These are phyloP conservation scores for Yamadazyma oceani DNA, from an alignment of 1,139 yeast genomes.

Conservation along the genomic window DNA sequence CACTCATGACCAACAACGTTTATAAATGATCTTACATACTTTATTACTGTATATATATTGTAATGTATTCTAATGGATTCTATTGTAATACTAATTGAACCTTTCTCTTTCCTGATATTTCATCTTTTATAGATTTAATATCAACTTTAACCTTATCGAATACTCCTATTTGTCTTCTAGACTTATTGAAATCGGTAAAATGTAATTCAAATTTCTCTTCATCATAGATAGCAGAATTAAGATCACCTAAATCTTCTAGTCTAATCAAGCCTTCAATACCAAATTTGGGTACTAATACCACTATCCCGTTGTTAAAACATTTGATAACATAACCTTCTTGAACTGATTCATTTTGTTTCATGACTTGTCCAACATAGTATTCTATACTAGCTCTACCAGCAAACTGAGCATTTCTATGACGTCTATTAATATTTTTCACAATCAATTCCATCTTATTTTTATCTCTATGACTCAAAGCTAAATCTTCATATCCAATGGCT, in stretches of 20 bases:
- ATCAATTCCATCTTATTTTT: conserved; percentile 87
- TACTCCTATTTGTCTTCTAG: conserved; percentile 56
- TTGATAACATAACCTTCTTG: conserved; percentile 93
- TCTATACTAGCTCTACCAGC: conserved; percentile 98
- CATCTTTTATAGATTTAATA: conserved; percentile 81
- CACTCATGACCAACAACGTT: neutral
- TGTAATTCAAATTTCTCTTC: conserved; percentile 76
- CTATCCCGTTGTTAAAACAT: conserved; percentile 92
- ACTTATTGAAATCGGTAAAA: conserved; percentile 49
- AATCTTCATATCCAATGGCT: conserved; percentile 88
- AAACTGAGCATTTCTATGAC: conserved; percentile 97
- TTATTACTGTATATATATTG: too few relatives aligned
- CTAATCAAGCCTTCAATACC: conserved; percentile 95
- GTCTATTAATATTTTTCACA: conserved; percentile 84
- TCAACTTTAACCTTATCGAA: conserved; percentile 85
- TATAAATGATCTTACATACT: too few relatives aligned
- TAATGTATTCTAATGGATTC: neutral
- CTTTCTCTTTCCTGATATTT: conserved; percentile 87
- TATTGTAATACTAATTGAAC: conserved; percentile 64
- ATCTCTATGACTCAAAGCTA: conserved; percentile 82
- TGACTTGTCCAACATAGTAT: conserved; percentile 96
- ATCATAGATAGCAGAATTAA: conserved; percentile 62
- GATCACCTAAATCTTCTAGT: conserved; percentile 71
- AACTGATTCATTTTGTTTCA: conserved; percentile 70
- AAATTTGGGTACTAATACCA: conserved; percentile 92